A percentile compares a stretch with the other conserved stretches of the same genome.
Evolutionary conservation across 2,329 filamentous ascomycete species (phyloP).

Genomic region (Fusarium albosuccineum): DNA sequence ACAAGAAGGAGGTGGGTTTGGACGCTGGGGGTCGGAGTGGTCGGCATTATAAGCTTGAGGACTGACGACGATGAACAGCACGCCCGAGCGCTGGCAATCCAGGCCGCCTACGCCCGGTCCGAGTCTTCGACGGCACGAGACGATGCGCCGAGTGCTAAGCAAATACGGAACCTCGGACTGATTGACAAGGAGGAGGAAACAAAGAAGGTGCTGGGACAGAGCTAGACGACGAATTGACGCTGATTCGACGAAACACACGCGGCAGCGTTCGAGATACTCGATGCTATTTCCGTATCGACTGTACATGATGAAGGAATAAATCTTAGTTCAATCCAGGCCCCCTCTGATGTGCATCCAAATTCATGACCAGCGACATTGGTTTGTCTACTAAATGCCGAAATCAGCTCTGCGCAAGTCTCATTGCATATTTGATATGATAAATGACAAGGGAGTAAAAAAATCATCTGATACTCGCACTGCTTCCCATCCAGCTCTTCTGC

Average conservation of each 20-base stretch:
- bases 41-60: neutral
- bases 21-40: constrained; percentile 1
- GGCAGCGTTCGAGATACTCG: constrained; percentile 14
- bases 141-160: constrained; percentile 82
- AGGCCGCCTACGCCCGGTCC: constrained; percentile 86
- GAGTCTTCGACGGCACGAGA: constrained; percentile 82
- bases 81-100: constrained; percentile 81
- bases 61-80: constrained; percentile 66
- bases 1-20: constrained; percentile 92
- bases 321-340: constrained; percentile 25
- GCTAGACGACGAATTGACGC: constrained; percentile 32
- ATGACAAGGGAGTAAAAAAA: too few relatives aligned
- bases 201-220: constrained; percentile 66
- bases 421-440: too few relatives aligned
- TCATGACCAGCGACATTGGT: neutral
- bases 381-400: neutral
- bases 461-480: too few relatives aligned
- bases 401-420: neutral
- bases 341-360: neutral
- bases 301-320: constrained; percentile 44
- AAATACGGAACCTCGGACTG: constrained; percentile 89
- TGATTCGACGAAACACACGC: constrained; percentile 21
- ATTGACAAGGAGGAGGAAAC: constrained; percentile 87
- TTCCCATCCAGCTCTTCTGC: too few relatives aligned
- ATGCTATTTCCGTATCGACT: constrained; percentile 21